These are phyloP conservation scores for Leccinum subgranulosum DNA, from an alignment of 768 basidiomycete genomes.

Conservation along the genomic window DNA sequence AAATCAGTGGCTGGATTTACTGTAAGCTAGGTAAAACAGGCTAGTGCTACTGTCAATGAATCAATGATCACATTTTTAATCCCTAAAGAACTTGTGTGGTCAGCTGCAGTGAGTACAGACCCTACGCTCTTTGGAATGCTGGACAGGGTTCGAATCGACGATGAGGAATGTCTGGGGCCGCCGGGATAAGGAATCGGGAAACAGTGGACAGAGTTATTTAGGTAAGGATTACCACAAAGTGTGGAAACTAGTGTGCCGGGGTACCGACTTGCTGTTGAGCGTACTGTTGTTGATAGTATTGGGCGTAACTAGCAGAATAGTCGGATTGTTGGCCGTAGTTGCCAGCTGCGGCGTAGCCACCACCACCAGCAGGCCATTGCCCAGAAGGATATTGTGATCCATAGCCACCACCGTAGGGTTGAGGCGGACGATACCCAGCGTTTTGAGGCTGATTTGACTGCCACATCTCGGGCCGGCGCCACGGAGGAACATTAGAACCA, in stretches of 20 bases:
- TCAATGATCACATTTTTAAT: constrained; percentile 28
- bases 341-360: constrained; percentile 28
- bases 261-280: constrained; percentile 65
- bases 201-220: constrained; percentile 15
- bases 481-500: constrained; percentile 82
- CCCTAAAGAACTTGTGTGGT: constrained; percentile 33
- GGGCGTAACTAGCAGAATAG: constrained; percentile 73
- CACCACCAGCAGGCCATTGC: constrained; percentile 33
- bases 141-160: constrained; percentile 10
- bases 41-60: constrained; percentile 23
- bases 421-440: constrained; percentile 67
- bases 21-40: constrained; percentile 21
- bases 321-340: constrained; percentile 51
- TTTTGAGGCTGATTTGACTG: constrained; percentile 57
- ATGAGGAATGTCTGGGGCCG: constrained; percentile 13
- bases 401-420: constrained; percentile 50
- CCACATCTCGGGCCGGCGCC: constrained; percentile 91
- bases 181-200: constrained; percentile 18
- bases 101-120: constrained; percentile 36
- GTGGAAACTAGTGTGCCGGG: constrained; percentile 31
- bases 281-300: constrained; percentile 89
- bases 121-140: constrained; percentile 24
- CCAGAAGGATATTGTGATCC: constrained; percentile 41
- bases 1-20: constrained; percentile 11
- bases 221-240: constrained; percentile 26